Base-by-base conservation (phyloP, 2,329 filamentous ascomycete species). In the Nectriaceae sp. region DNA sequence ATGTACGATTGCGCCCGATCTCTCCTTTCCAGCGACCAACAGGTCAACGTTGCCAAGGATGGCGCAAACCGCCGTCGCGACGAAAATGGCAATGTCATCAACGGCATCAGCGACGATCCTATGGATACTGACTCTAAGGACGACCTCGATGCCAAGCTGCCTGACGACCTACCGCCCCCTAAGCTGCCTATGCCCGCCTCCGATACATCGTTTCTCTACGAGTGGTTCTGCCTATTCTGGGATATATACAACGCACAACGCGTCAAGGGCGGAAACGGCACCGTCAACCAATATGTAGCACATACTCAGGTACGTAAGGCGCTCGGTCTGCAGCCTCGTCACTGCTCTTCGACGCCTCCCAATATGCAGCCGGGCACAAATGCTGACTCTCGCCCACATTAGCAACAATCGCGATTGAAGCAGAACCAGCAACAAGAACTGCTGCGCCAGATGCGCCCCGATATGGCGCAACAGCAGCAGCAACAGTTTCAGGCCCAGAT, bases 161-260 rank as follows among this genome's bases (percentile, higher is more conserved):
- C 89, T 1, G 82, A 86, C 48, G 91, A 96, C 64, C 79, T 97
- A 33, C 93, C 93, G 4, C 78, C 82, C 5, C 86, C 90, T 11
- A 84, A 84, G 54, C 75, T 90, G 5, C 84, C 85, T 11, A 79
- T 77, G 65, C 80, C 81, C 41, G 77, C 77, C 52, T 80, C 80
- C 46, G 88, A 87, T 62, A 88, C 82, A 53, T 90, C 89, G 21
- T 97, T 99, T 64, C 77, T 99, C n/a, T 88, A 90, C 60, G 94
- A 97, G 64, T 99, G 94, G 94, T 99, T 95, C 76, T 90, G 87
- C 65, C 81, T 97, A 44, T 99, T 99, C 70, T 97, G 91, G 91
- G 94, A 99, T 64, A 90, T 97, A 60, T 95, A 89, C 71, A 85
- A 85, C 65, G 90, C 90, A 47, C 89, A 93, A 66, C 88, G 90